Evolutionary conservation across 331 rosid species (phyloP).

Genomic region (Stylosanthes scabra): DNA sequence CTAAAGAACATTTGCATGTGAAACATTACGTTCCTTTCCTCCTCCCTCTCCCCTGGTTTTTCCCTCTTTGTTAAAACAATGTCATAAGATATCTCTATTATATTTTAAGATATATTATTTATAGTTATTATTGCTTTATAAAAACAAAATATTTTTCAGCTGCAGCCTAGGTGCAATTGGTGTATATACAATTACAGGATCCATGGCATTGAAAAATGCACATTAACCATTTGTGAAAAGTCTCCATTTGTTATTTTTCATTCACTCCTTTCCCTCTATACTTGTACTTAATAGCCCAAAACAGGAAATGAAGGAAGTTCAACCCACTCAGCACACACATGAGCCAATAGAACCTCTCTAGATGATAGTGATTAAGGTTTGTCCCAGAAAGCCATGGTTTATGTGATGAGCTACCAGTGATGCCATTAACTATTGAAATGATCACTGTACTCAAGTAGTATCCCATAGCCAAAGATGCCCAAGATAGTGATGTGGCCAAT

Average conservation of each 20-base stretch:
- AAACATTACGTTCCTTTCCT: background rate
- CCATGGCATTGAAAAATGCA: slow-evolving; percentile 11
- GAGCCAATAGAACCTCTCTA: slow-evolving; percentile 93
- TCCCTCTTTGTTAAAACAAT: background rate
- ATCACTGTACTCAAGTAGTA: slow-evolving; percentile 84
- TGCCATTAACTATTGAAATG: slow-evolving; percentile 70
- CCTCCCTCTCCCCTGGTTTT: background rate
- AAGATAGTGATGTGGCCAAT: slow-evolving; percentile 89
- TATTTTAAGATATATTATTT: background rate
- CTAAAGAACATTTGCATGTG: background rate
- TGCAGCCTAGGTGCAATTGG: background rate
- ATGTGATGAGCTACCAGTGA: slow-evolving; percentile 54
- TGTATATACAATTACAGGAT: no score
- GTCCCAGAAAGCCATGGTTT: slow-evolving; percentile 78
- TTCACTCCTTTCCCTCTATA: slow-evolving; percentile 54
- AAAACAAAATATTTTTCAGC: background rate
- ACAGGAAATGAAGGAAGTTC: slow-evolving; percentile 82
- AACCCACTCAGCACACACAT: slow-evolving; percentile 85
- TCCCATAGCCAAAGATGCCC: slow-evolving; percentile 93
- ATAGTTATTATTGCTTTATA: no score
- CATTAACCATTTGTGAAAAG: background rate
- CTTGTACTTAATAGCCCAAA: slow-evolving; percentile 77
- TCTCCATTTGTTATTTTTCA: slow-evolving; percentile 17
- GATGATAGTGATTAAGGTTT: slow-evolving; percentile 68
- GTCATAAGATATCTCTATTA: background rate